phyloP scores from a whole-genome alignment of 2,329 filamentous ascomycete species.

The Pseudogymnoascus sp. region DNA sequence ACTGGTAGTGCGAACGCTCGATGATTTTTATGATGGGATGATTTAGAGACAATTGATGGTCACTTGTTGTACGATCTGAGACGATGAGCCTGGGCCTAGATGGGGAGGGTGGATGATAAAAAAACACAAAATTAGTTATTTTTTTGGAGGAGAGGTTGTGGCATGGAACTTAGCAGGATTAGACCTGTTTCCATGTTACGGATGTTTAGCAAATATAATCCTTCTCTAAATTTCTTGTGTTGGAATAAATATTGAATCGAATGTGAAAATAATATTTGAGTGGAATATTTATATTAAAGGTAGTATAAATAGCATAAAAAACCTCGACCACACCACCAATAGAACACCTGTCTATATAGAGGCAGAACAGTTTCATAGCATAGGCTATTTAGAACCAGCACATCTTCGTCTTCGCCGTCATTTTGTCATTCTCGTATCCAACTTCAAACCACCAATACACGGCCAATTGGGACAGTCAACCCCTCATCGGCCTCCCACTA shows the following conservation, averaged over 20 bases:
- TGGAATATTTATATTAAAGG: background rate
- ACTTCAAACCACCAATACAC: background rate
- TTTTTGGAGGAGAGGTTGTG: background rate
- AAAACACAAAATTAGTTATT: constrained; percentile 13
- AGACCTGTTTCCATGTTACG: background rate
- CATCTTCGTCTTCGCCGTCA: background rate
- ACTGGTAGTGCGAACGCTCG: constrained; percentile 13
- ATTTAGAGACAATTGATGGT: constrained; percentile 21
- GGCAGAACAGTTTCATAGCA: background rate
- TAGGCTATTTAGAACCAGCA: background rate
- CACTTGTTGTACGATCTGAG: constrained; percentile 21
- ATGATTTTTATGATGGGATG: constrained; percentile 15
- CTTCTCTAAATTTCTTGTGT: background rate
- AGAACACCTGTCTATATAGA: background rate
- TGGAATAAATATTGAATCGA: background rate
- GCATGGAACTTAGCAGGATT: background rate
- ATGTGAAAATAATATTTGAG: background rate
- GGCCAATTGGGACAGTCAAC: background rate
- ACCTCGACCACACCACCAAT: background rate
- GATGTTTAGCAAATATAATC: constrained; percentile 4
- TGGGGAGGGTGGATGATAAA: constrained; percentile 13
- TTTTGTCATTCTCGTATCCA: background rate
- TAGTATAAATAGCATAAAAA: background rate
- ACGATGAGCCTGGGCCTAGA: constrained; percentile 21
- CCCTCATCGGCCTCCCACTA: background rate